Base-by-base conservation (phyloP, 2,329 filamentous ascomycete genomes). In the Fusarium foetens region DNA sequence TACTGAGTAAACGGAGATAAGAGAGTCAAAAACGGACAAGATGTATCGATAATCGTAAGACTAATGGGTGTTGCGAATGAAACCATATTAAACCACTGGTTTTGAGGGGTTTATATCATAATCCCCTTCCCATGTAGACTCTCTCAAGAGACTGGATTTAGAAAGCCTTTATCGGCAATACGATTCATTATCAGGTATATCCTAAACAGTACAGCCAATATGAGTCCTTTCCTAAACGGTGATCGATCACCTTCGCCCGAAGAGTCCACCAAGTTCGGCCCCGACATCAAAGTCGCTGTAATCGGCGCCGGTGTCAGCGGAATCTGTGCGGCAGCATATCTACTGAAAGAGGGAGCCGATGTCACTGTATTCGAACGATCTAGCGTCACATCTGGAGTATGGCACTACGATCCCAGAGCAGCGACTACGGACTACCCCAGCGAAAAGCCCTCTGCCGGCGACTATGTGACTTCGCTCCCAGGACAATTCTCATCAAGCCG, bases 231-330 rank as follows among this genome's bases (percentile, higher is more conserved):
- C 42, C 54, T 66, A 3, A 58, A 41, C 2, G 70, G 67, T 14
- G 66, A 61, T 12, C 51, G 45, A 35, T 64, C 62, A 14, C 49
- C 72, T 14, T 35, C 66, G 0, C 41, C 59, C 0, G 33, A 60
- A 23, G 52, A 38, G 6, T 4, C 58, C 0, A 17, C 17, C 33
- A 62, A 51, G 2, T 77, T 77, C 12, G 52, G 72, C 4, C 63
- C 58, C 0, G 60, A 49, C 0, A 70, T 58, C 33, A 70, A 63
- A 48, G 82, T 84, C 2, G 83, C 81, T 1, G 80, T 84, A 4
- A 76, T 84, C 41, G 83, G 83, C 8, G 81, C 82, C 9, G 83
- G 83, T 4, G 80, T 84, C 27, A 83, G 81, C 49, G 83, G 83
- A 3, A 81, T 84, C 6, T 78, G 74, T 12, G 71, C 82, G 0